Base-by-base conservation (phyloP, 2,329 filamentous ascomycete genomes). In the Thielaviopsis ethacetica region DNA sequence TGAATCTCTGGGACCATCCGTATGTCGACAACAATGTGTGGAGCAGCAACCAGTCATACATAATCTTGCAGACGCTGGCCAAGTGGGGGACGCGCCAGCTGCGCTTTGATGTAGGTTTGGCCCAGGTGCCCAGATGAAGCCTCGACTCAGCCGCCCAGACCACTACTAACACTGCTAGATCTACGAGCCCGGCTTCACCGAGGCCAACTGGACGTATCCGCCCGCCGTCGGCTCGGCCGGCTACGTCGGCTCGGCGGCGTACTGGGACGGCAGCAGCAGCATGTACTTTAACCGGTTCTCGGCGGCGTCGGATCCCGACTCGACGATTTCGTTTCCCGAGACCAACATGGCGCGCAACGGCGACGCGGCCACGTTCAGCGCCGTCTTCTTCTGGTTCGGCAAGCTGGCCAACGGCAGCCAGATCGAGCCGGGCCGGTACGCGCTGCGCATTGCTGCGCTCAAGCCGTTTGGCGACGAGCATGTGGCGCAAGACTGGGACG, bases 181-280 rank as follows among this genome's bases (percentile, higher is more conserved):
- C 26, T 75, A 72, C 59, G 67, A 72, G 4, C 63, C 61, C 4
- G 65, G 66, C n/a, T 76, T 71, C 68, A 66, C 65, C 0, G 71
- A 75, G 58, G 62, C 63, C 1, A 64, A 71, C 41, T 76, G 74
- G 74, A 60, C 66, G 10, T 74, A 74, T 55, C 75, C 75, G 3
- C 73, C 69, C 0, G 63, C 67, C 3, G 62, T 69, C 2, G 72
- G 72, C n/a, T 54, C 70, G 54, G 66, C 66, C 13, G 69, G 70
- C n/a, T 76, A 70, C 57, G 63, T 77, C 54, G 74, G 75, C 21
- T 71, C 72, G 1, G 71, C 71, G 3, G 50, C 62, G 61, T 65
- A 63, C 15, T 61, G 60, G 60, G 34, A 51, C 6, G 17, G n/a
- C 10, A 59, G 56, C 49, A 54, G 44, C 13, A 17, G 21, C 26